Percentiles rank a stretch among this genome's conserved stretches.
These are phyloP conservation scores for Spizellomyces punctatus DNA, from an alignment of 192 early-diverging fungal species.

Conservation along the genomic window DNA sequence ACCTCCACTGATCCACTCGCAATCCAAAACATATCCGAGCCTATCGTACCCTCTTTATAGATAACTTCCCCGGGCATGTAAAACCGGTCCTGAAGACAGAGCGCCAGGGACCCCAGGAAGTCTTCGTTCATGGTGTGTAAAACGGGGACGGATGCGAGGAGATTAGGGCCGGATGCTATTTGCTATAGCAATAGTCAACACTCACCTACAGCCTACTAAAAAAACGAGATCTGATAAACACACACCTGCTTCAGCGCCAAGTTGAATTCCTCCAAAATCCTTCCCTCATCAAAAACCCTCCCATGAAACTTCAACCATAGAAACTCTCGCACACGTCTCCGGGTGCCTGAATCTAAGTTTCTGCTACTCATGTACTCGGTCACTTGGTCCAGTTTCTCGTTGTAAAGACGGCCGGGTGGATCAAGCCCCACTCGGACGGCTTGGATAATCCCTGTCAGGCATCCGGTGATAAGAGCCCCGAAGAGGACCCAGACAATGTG, in stretches of 20 bases:
- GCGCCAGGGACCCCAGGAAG: too few species aligned
- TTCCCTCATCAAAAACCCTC: constrained; percentile 34
- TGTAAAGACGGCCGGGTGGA: constrained; percentile 12
- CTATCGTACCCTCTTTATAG: too few species aligned
- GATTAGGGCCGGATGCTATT: too few species aligned
- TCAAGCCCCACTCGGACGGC: constrained; percentile 17
- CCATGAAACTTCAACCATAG: constrained; percentile 38
- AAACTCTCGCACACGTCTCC: constrained; percentile 31
- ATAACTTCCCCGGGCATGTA: too few species aligned
- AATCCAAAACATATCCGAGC: too few species aligned
- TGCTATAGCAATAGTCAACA: too few species aligned
- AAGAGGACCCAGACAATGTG: constrained; percentile 15
- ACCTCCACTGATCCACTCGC: too few species aligned
- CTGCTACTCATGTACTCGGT: constrained; percentile 45
- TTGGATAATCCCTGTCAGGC: constrained; percentile 19
- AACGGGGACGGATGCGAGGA: too few species aligned
- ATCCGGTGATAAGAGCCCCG: constrained; percentile 26
- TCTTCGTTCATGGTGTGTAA: too few species aligned
- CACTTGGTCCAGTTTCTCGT: constrained; percentile 47
- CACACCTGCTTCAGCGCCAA: constrained; percentile 13
- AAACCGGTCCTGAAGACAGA: too few species aligned
- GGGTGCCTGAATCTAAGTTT: constrained; percentile 6
- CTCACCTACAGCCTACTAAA: too few species aligned
- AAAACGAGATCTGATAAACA: too few species aligned
- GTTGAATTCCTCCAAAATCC: constrained; percentile 27